Percentiles rank a stretch among this genome's conserved stretches.
phyloP scores from a whole-genome alignment of 2,329 filamentous ascomycete species.

The Monilinia aucupariae region DNA sequence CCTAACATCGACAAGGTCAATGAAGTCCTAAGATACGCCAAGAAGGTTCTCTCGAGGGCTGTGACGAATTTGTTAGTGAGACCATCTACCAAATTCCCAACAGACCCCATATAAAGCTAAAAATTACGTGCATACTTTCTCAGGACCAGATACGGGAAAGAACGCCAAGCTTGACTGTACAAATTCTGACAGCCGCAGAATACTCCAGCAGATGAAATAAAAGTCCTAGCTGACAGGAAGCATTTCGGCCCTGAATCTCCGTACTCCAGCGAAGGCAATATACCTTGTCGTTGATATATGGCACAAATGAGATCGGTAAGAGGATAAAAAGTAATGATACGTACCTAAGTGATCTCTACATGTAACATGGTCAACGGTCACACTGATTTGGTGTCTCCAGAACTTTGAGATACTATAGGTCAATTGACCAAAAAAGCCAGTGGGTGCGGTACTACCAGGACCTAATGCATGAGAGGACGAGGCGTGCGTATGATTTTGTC shows the following conservation, averaged over 20 bases:
- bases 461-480: conserved; percentile 18
- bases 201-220: background rate
- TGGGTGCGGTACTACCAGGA: conserved; percentile 11
- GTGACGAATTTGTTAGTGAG: conserved; percentile 18
- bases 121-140: background rate
- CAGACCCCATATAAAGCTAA: background rate
- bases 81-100: background rate
- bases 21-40: conserved; percentile 67
- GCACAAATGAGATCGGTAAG: conserved; percentile 14
- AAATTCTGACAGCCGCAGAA: background rate
- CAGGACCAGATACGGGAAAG: background rate
- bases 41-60: conserved; percentile 71
- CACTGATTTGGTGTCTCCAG: conserved; percentile 46
- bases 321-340: conserved; percentile 24
- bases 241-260: conserved; percentile 17
- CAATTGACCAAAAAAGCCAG: conserved; percentile 22
- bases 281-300: background rate
- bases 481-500: conserved; percentile 27
- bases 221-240: conserved; percentile 12
- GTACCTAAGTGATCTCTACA: conserved; percentile 54
- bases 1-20: conserved; percentile 63
- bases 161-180: background rate
- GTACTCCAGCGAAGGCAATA: conserved; percentile 16
- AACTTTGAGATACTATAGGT: conserved; percentile 35
- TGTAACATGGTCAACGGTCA: conserved; percentile 45